phyloP scores from a whole-genome alignment of 2,329 filamentous ascomycete species.

The Pseudodiploospora longispora region DNA sequence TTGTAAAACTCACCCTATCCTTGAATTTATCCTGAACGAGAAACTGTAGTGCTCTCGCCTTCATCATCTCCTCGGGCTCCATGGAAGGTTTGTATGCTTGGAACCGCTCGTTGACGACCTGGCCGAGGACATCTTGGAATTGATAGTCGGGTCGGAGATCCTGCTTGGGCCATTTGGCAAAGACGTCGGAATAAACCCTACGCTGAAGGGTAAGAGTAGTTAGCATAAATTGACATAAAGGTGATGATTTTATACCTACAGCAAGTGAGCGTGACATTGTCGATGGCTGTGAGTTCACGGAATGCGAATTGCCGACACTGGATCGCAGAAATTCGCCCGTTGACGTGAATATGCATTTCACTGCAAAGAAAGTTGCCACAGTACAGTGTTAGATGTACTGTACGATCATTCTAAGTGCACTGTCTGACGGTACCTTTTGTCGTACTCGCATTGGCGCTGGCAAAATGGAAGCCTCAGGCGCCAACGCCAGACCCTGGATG shows the following conservation, averaged over 20 bases:
- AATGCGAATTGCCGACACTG: too few species aligned
- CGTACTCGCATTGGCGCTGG: too few species aligned
- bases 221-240: not conserved
- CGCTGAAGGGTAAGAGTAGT: constrained; percentile 16
- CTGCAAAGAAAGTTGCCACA: too few species aligned
- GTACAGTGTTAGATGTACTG: too few species aligned
- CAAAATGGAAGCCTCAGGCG: not conserved
- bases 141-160: constrained; percentile 54
- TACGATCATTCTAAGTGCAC: too few species aligned
- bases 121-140: constrained; percentile 47
- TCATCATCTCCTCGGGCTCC: constrained; percentile 44
- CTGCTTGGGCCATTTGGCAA: constrained; percentile 55
- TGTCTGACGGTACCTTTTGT: too few species aligned
- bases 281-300: not conserved
- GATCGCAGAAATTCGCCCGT: too few species aligned
- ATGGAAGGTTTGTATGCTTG: constrained; percentile 21
- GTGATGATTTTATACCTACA: constrained; percentile 13
- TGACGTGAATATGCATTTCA: too few species aligned
- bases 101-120: constrained; percentile 28
- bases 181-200: constrained; percentile 29
- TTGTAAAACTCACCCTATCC: constrained; percentile 34
- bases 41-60: constrained; percentile 52
- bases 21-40: constrained; percentile 53
- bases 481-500: constrained; percentile 4
- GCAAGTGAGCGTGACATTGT: constrained; percentile 27